Percentiles rank a stretch among this genome's conserved stretches.
Evolutionary conservation across 2,329 filamentous ascomycete species (phyloP).

Genomic region (Aspergillus cejpii): DNA sequence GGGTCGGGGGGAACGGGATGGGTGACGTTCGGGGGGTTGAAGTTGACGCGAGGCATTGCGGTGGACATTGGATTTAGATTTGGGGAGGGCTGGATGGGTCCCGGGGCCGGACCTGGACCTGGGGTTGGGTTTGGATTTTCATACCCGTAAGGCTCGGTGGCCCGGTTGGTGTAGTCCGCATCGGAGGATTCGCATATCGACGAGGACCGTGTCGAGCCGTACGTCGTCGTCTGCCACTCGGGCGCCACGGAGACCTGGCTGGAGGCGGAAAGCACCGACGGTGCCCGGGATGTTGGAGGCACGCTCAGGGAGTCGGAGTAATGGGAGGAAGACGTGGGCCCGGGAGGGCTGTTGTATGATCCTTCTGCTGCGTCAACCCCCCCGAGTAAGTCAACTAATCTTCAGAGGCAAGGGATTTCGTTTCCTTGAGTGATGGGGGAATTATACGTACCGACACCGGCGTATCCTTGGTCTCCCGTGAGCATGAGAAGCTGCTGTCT

Average conservation of each 20-base stretch:
- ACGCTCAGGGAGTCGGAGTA: constrained; percentile 17
- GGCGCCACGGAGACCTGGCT: constrained; percentile 23
- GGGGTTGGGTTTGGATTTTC: constrained; percentile 15
- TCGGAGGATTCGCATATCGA: constrained; percentile 26
- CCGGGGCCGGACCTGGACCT: no score
- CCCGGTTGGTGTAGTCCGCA: constrained; percentile 20
- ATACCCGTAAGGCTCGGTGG: constrained; percentile 19
- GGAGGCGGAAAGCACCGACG: constrained; percentile 20
- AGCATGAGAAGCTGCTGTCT: constrained; percentile 42
- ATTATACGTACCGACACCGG: constrained; percentile 15
- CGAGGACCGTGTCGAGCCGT: constrained; percentile 22
- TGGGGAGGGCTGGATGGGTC: no score
- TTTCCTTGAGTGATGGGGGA: no score
- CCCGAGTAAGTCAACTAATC: no score
- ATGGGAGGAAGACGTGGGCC: constrained; percentile 20
- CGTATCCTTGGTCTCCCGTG: constrained; percentile 19
- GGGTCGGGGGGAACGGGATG: constrained; percentile 16
- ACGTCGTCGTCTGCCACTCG: constrained; percentile 28
- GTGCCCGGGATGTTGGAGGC: constrained; percentile 17
- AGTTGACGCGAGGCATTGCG: constrained; percentile 18
- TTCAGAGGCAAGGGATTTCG: no score
- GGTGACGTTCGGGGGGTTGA: constrained; percentile 10
- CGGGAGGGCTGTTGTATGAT: constrained; percentile 14
- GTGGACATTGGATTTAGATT: constrained; percentile 13
- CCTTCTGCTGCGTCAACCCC: constrained; percentile 13